Percentiles rank a stretch among this genome's conserved stretches.
Conservation (phyloP, 768 basidiomycete genomes). For the Lentinula sp. region DNA sequence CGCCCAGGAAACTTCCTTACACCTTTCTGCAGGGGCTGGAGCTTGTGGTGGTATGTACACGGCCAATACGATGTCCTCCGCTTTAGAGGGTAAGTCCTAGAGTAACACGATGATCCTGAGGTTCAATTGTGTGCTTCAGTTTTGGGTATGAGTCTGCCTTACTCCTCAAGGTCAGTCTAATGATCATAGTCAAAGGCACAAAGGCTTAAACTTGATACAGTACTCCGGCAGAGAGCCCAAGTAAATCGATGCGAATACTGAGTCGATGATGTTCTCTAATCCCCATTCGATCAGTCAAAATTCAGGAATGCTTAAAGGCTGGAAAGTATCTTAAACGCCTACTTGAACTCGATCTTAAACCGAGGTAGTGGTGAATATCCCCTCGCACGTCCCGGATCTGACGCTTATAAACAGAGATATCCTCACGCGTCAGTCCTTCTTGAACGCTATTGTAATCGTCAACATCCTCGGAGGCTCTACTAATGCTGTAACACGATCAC, state of each 20-base stretch:
- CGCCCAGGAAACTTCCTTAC: not conserved
- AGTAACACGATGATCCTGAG: not conserved
- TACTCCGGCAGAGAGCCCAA: slow-evolving; percentile 67
- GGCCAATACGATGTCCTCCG: slow-evolving; percentile 26
- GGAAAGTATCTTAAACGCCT: slow-evolving; percentile 72
- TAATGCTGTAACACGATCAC: slow-evolving; percentile 55
- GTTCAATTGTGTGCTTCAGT: slow-evolving; percentile 25
- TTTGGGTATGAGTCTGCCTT: slow-evolving; percentile 81
- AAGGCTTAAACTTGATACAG: slow-evolving; percentile 20
- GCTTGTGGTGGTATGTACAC: slow-evolving; percentile 83
- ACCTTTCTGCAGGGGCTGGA: slow-evolving; percentile 44
- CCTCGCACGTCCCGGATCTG: not conserved
- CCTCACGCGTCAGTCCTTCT: slow-evolving; percentile 61
- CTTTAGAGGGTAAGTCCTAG: not conserved
- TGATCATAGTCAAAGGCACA: not conserved
- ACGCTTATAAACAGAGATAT: slow-evolving; percentile 27
- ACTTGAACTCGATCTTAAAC: slow-evolving; percentile 76
- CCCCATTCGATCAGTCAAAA: slow-evolving; percentile 49
- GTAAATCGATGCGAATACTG: slow-evolving; percentile 25
- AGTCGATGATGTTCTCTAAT: not conserved
- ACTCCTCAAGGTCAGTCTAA: slow-evolving; percentile 44
- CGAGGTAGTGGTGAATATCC: slow-evolving; percentile 36
- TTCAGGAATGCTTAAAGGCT: slow-evolving; percentile 75
- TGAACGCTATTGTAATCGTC: slow-evolving; percentile 79
- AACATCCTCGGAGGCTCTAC: slow-evolving; percentile 85